Base-by-base conservation (phyloP, 495 filamentous ascomycete species). In the Aspergillus mulundensis region DNA sequence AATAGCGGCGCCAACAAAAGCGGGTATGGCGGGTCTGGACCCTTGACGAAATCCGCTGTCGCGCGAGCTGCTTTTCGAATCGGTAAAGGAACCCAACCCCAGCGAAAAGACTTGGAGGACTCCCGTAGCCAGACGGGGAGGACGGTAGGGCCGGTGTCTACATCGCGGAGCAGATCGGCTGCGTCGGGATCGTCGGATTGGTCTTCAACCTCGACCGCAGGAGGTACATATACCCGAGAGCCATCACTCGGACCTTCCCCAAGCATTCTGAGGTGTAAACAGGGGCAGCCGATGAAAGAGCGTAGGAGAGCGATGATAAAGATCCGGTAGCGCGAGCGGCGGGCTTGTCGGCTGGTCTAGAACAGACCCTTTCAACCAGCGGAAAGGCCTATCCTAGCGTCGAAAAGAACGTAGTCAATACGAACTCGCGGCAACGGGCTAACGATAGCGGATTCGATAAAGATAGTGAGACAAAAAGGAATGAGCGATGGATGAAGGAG, bases 1-100 rank as follows among this genome's bases (percentile, higher is more conserved):
- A 91, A 85, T 16, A 90, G 66, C 0, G 90, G 89, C 36, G 77
- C 70, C 62, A 95, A 87, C 24, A 79, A 78, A 62, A 84, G 81
- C 46, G 77, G 75, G 44, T 77, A 79, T 7, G 88, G 84, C 19
- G 79, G 81, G 55, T 83, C 66, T 0, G 90, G 90, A 0, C 90
- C 90, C 59, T 80, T 78, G n/a, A 85, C 71, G 89, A 89, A 95
- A 41, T 71, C 71, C 40, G 71, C 77, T 15, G 76, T 70, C 11
- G 77, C 71, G 49, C 79, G 70, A 42, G 68, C 77, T 38, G 67
- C 73, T 42, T 80, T 77, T 43, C 79, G 62, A 19, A 81, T 19
- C 2, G 74, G 76, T n/a, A 80, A 50, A 4, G 79, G 79, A 8
- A 82, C 70, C 78, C 79, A 82, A 53, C 66, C 65, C 74, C 74